Evolutionary conservation across 371 early-diverging fungal species (phyloP).

Genomic region (Syncephalastrum sp.): DNA sequence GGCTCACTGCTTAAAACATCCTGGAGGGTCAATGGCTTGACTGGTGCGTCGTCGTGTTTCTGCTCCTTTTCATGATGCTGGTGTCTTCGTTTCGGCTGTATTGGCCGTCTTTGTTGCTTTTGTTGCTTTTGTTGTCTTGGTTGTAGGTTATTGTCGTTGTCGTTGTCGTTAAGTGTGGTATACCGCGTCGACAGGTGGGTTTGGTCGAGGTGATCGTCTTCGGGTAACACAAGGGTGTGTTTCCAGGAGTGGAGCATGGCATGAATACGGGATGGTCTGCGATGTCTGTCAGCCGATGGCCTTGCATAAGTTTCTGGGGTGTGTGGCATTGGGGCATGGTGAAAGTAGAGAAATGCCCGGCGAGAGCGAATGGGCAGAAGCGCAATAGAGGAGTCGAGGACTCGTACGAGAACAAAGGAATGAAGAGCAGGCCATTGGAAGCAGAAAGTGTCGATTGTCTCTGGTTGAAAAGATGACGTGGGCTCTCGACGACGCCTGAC

Average conservation of each 20-base stretch:
- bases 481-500: not conserved
- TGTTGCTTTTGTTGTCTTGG: not conserved
- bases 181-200: not conserved
- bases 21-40: slow-evolving; percentile 1
- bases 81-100: not conserved
- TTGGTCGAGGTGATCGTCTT: slow-evolving; percentile 1
- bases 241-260: slow-evolving; percentile 19
- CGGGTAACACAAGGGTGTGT: not conserved
- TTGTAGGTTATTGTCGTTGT: not conserved
- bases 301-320: not conserved
- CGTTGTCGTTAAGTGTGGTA: not conserved
- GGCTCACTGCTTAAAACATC: slow-evolving; percentile 1
- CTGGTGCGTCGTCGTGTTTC: not conserved
- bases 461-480: not conserved
- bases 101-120: too few species aligned
- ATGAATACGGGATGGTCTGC: slow-evolving; percentile 12
- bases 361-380: slow-evolving; percentile 26
- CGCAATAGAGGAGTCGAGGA: slow-evolving; percentile 27
- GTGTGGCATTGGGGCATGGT: slow-evolving; percentile 20
- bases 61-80: not conserved
- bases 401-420: slow-evolving; percentile 29
- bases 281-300: slow-evolving; percentile 4
- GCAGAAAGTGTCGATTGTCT: slow-evolving; percentile 29
- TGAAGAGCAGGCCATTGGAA: slow-evolving; percentile 35
- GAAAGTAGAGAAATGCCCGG: slow-evolving; percentile 31